Percentiles rank a stretch among this genome's conserved stretches.
These are phyloP conservation scores for Pseudogymnoascus sp. DNA, from an alignment of 2,329 filamentous ascomycete genomes.

Conservation along the genomic window DNA sequence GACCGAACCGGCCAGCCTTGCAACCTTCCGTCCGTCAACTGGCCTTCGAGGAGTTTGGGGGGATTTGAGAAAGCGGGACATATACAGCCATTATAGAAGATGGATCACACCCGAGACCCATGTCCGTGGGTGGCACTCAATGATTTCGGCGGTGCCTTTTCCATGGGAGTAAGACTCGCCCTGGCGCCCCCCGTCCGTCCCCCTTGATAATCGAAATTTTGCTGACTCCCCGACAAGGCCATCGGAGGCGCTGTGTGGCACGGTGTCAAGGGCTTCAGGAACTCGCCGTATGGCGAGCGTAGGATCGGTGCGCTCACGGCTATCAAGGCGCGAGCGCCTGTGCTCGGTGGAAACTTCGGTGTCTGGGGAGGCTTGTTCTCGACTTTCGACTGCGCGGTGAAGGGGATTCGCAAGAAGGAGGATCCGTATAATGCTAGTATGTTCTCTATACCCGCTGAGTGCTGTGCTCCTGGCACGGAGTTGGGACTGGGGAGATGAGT, in stretches of 20 bases:
- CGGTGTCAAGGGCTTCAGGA: constrained; percentile 89
- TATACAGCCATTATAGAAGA: constrained; percentile 32
- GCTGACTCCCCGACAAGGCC: constrained; percentile 37
- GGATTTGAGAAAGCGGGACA: not conserved
- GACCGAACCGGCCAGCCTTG: not conserved
- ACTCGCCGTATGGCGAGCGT: constrained; percentile 85
- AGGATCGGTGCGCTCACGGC: constrained; percentile 93
- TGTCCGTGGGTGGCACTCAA: constrained; percentile 95
- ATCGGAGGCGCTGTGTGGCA: constrained; percentile 87
- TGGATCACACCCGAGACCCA: constrained; percentile 96
- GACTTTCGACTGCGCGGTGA: constrained; percentile 93
- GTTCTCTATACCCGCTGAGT: constrained; percentile 25
- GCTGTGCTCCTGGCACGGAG: not conserved
- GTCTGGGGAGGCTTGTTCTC: constrained; percentile 96
- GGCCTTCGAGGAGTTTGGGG: not conserved
- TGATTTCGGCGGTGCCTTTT: constrained; percentile 95
- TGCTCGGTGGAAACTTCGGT: constrained; percentile 94
- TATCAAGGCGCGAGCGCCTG: constrained; percentile 93
- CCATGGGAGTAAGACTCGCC: constrained; percentile 66
- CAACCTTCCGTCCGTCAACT: not conserved
- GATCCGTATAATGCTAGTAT: constrained; percentile 89
- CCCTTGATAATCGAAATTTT: not conserved
- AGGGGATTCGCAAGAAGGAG: constrained; percentile 91
- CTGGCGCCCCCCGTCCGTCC: not conserved
- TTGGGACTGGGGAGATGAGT: not conserved